Evolutionary conservation across 1,139 yeast species (phyloP), one percentile per base, ranked within the genome.

Genomic region (Entelexis sorbosivorans): DNA sequence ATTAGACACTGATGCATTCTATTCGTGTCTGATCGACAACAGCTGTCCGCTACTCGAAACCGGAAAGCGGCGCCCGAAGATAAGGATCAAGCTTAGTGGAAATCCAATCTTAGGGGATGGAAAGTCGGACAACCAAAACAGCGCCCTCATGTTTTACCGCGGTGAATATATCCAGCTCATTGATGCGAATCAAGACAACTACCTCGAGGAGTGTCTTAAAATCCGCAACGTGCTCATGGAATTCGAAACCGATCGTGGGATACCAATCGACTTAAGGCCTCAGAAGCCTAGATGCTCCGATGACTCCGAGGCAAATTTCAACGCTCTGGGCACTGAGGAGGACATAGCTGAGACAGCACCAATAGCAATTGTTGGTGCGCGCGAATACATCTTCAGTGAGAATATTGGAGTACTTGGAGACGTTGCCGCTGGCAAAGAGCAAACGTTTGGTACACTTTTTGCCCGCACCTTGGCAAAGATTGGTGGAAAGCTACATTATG

Each of bases 351-450:
- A 29, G 11, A 59, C 62, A 3, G 59, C 63, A 4, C 87, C 89
- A 0, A 88, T 87, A 7, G 95, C 95, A 0, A 84, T 87, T 51
- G 73, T 87, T 33, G 95, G 96, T 0, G 91, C 95, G 0, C 73
- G 96, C 59, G 96, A 87, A 61, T 85, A 85, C 60, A 84, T 87
- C 1, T 87, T 87, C 62, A 83, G 94, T 0, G 95, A 86, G 63
- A 82, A 82, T 59, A 77, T 82, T 52, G 96, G 96, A 6, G 81
- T 86, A 3, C 68, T 87, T 22, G 96, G 96, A 1, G 96, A 87
- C 66, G 81, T 87, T 52, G 95, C 96, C 0, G 96, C 96, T 1
- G 94, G 95, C 0, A 87, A 87, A 61, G 96, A 87, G 62, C 95
- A 87, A 63, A 87, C 96, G 0, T 87, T 87, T 71, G 95, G 96